These are phyloP conservation scores for Colletotrichum brevisporum DNA, from an alignment of 2,329 filamentous ascomycete species.

Conservation along the genomic window DNA sequence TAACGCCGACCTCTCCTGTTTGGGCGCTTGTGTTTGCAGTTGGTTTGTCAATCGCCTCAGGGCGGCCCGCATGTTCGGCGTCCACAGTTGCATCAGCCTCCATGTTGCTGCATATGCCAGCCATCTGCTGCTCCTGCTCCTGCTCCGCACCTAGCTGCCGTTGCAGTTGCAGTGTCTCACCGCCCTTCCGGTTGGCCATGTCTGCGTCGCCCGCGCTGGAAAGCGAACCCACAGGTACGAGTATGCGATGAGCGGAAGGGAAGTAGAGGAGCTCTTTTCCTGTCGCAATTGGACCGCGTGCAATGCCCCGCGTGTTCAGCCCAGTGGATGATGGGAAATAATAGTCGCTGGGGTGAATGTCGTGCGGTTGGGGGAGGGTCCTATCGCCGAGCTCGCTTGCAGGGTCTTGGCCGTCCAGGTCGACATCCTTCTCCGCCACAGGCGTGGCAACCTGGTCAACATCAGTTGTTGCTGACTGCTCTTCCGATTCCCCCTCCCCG, in stretches of 20 bases:
- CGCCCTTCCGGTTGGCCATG: conserved; percentile 35
- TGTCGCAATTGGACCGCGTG: conserved; percentile 14
- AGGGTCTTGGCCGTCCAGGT: conserved; percentile 29
- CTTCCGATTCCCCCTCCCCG: not conserved
- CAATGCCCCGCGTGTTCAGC: conserved; percentile 25
- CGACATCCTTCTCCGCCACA: conserved; percentile 31
- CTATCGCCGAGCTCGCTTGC: conserved; percentile 18
- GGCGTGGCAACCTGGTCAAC: conserved; percentile 10
- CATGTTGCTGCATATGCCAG: conserved; percentile 5
- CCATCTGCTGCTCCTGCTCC: conserved; percentile 9
- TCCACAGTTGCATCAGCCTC: conserved; percentile 36
- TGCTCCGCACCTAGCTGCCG: conserved; percentile 14
- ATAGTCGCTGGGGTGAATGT: conserved; percentile 24
- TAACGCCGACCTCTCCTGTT: conserved; percentile 26
- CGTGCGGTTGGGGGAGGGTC: conserved; percentile 18
- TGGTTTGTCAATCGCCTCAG: conserved; percentile 37
- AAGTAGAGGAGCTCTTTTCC: conserved; percentile 5
- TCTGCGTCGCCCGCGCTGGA: conserved; percentile 8
- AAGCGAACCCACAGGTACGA: not conserved
- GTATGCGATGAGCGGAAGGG: conserved; percentile 19
- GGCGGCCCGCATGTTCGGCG: conserved; percentile 32
- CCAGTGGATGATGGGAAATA: conserved; percentile 31
- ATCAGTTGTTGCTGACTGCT: conserved; percentile 10
- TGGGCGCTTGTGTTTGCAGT: conserved; percentile 8
- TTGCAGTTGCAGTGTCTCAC: conserved; percentile 27